These are phyloP conservation scores for Suhomyces bolitotheri DNA, from an alignment of 1,139 yeast genomes.

Conservation along the genomic window DNA sequence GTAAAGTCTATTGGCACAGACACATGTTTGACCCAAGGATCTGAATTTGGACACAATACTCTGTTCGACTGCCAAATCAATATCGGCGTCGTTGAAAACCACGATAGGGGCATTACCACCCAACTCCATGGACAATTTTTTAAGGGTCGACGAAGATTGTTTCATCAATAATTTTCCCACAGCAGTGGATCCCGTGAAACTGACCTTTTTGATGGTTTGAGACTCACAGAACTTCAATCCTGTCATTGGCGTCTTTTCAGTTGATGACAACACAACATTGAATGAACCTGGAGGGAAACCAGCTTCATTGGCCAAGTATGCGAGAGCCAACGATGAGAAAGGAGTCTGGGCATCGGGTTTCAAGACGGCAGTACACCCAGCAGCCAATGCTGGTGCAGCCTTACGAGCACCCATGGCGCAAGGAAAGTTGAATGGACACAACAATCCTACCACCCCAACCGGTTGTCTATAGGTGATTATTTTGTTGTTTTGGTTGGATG, in stretches of 20 bases:
- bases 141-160: conserved; percentile 74
- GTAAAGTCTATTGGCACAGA: conserved; percentile 75
- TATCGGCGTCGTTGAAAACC: conserved; percentile 79
- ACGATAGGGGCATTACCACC: conserved; percentile 96
- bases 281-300: conserved; percentile 48
- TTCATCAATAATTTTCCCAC: conserved; percentile 80
- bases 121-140: conserved; percentile 81
- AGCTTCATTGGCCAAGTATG: conserved; percentile 44
- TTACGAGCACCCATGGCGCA: conserved; percentile 51
- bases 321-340: conserved; percentile 45
- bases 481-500: conserved; percentile 39
- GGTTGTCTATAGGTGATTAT: conserved; percentile 47
- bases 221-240: conserved; percentile 57
- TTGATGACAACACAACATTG: conserved; percentile 41
- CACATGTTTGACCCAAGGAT: conserved; percentile 81
- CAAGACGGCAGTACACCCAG: conserved; percentile 48
- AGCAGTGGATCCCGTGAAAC: conserved; percentile 88
- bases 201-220: conserved; percentile 65
- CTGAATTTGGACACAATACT: conserved; percentile 63
- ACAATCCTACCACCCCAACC: conserved; percentile 49
- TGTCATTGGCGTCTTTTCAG: conserved; percentile 35
- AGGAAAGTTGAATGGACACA: conserved; percentile 52
- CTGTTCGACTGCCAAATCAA: conserved; percentile 72
- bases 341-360: conserved; percentile 52
- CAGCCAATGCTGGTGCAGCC: conserved; percentile 52